Base-by-base conservation (phyloP, 768 basidiomycete genomes). In the Podaxis sp. region DNA sequence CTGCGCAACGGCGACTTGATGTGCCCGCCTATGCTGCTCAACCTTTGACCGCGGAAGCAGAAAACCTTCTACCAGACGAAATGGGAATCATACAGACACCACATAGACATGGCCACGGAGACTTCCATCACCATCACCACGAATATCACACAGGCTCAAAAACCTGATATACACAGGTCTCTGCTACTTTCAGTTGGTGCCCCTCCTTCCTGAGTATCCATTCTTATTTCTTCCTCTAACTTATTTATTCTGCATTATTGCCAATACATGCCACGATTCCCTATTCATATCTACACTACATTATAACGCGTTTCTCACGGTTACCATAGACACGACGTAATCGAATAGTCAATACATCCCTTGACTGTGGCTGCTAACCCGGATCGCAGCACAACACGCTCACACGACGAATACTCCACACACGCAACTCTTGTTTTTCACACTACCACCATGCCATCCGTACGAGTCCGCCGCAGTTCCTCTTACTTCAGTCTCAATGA, bases 41-140 rank as follows among this genome's bases (percentile, higher is more conserved):
- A 57, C 68, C 73, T 18, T 59, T 80, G 18, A 74, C 73, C 18
- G 70, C 74, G 50, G 82, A 82, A 65, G 77, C 81, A 0, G 81
- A 81, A 61, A 36, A 67, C 16, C 62, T 73, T n/a, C 69, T 69
- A 42, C 37, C 48, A 11, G 40, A 66, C 61, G 50, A 61, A 54
- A 40, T 66, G 44, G 59, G 52, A 25, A 35, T 38, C 10, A 37
- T 48, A 7, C 32, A 55, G 21, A 36, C 28, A 5, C 37, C 40
- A 11, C 40, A 52, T 6, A 53, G 42, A 36, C 18, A n/a, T 4
- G 42, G 25, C 25, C 10, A 53, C 37, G 9, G 35, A 27, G 23
- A 11, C 13, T 25, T 44, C 18, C 57, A 57, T 38, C 35, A 44
- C 18, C 16, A 28, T 28, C 10, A 16, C 5, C 16, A 14, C 5